These are phyloP conservation scores for Geosmithia putterillii DNA, from an alignment of 2,329 filamentous ascomycete species.

Conservation along the genomic window DNA sequence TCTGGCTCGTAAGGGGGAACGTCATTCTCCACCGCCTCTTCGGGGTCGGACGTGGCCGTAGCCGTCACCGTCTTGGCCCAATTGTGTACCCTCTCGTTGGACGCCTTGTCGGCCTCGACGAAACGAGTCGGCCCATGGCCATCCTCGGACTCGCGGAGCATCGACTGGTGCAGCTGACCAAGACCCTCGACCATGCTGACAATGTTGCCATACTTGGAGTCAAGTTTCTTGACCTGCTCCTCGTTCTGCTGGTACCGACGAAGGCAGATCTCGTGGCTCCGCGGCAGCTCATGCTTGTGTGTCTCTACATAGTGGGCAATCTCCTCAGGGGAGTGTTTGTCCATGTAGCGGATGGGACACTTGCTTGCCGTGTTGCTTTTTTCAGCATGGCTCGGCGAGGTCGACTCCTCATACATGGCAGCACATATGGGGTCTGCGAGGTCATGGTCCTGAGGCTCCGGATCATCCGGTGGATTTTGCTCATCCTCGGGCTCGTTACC, in stretches of 20 bases:
- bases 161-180: slow-evolving; percentile 75
- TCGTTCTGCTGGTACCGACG: slow-evolving; percentile 81
- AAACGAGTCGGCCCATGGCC: slow-evolving; percentile 29
- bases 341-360: slow-evolving; percentile 85
- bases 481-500: slow-evolving; percentile 10
- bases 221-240: slow-evolving; percentile 72
- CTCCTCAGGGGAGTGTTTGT: slow-evolving; percentile 87
- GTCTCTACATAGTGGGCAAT: slow-evolving; percentile 88
- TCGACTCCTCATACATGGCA: slow-evolving; percentile 49
- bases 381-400: slow-evolving; percentile 35
- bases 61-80: slow-evolving; percentile 73
- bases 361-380: slow-evolving; percentile 44
- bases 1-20: slow-evolving; percentile 14
- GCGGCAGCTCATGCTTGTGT: slow-evolving; percentile 88
- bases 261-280: slow-evolving; percentile 88
- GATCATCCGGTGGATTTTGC: slow-evolving; percentile 10
- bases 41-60: slow-evolving; percentile 31
- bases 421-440: slow-evolving; percentile 50
- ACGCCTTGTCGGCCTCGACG: slow-evolving; percentile 34
- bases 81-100: slow-evolving; percentile 64
- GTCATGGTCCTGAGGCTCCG: slow-evolving; percentile 32
- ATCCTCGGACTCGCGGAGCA: slow-evolving; percentile 51
- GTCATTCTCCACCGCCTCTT: slow-evolving; percentile 14
- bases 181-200: slow-evolving; percentile 91
- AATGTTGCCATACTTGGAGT: slow-evolving; percentile 86